Base-by-base conservation (phyloP, 1,284 basidiomycete genomes). In the Ceratobasidium sp. region DNA sequence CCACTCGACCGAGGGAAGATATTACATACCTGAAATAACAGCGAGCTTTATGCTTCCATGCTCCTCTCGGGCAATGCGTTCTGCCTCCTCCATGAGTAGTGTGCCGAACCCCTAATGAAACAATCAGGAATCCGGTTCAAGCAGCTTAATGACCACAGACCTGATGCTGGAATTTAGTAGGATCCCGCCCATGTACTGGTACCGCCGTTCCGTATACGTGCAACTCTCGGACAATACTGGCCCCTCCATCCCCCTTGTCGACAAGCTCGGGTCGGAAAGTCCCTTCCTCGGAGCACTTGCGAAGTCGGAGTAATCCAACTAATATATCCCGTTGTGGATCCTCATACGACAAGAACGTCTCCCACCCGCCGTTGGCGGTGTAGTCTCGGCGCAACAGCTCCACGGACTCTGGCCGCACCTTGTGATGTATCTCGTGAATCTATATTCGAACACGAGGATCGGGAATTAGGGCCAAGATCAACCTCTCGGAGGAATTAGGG, bases 121-220 rank as follows among this genome's bases (percentile, higher is more conserved):
- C 2, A 31, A 31, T 56, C 29, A 58, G 29, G 14, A 56, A 31
- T 22, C 5, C 34, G 46, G 24, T n/a, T 24, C 22, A 48, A 11
- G 37, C 46, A 8, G 24, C 27, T 13, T 24, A 39, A 61, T 49
- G 34, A 31, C n/a, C 31, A 56, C 61, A 58, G 27, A 90, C 90
- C 85, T 96, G 94, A 83, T 98, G 96, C 81, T 98, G 96, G 86
- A 98, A 98, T 83, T 98, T 98, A 61, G 96, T 98, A 19, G 98
- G 98, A 83, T 99, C 97, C 64, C 98, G 88, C 69, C 94, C 94
- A 82, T 99, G 98, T 31, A 99, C 94, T 1, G 96, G 96, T 37
- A 98, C 96, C 9, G 98, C 97, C 9, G 96, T 98, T 31, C 98
- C 98, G 81, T 99, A 99, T n/a, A 99, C 97, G 85, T 98, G 96